These are phyloP conservation scores for Alternaria viburni DNA, from an alignment of 2,329 filamentous ascomycete species.

Conservation along the genomic window DNA sequence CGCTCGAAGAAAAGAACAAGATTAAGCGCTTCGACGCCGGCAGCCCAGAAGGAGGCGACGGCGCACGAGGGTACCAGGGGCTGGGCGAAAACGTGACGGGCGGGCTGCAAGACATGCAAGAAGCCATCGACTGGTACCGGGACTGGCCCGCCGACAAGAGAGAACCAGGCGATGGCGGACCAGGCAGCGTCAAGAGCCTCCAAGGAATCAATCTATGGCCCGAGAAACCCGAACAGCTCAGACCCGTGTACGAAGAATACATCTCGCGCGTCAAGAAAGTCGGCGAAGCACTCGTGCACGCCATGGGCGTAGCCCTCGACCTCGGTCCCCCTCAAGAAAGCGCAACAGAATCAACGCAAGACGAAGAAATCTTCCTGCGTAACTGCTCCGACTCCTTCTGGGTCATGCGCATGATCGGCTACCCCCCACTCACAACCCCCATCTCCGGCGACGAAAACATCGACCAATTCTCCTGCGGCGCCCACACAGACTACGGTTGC, in stretches of 20 bases:
- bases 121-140: constrained; percentile 50
- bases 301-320: constrained; percentile 48
- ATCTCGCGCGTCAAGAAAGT: constrained; percentile 37
- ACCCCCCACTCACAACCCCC: constrained; percentile 37
- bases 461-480: constrained; percentile 49
- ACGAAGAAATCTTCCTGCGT: constrained; percentile 41
- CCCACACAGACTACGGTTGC: constrained; percentile 56
- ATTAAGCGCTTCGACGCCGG: constrained; percentile 46
- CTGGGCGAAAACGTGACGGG: constrained; percentile 48
- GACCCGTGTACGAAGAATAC: constrained; percentile 41
- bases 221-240: constrained; percentile 33
- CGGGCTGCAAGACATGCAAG: constrained; percentile 45
- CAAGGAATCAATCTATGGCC: constrained; percentile 55
- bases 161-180: constrained; percentile 21
- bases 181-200: constrained; percentile 38
- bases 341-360: constrained; percentile 13
- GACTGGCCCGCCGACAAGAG: constrained; percentile 38
- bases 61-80: constrained; percentile 47
- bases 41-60: constrained; percentile 42
- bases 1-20: constrained; percentile 37
- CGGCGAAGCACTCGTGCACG: constrained; percentile 43
- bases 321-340: constrained; percentile 19
- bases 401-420: constrained; percentile 52
- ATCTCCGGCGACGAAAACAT: constrained; percentile 11
- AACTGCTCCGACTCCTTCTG: constrained; percentile 46